phyloP scores from a whole-genome alignment of 768 basidiomycete species.

The Phaffia tasmanica region DNA sequence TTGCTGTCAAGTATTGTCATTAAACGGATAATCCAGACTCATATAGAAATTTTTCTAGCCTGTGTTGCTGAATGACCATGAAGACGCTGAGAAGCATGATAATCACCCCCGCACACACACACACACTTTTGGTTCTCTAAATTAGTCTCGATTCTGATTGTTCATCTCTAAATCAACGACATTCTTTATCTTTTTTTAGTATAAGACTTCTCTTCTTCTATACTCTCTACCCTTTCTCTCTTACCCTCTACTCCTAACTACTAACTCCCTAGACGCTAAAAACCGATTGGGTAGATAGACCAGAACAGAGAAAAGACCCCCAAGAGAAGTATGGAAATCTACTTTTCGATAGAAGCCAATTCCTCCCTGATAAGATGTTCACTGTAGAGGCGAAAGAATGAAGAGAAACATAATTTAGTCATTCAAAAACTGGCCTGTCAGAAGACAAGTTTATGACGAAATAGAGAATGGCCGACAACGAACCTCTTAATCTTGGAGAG shows the following conservation, averaged over 20 bases:
- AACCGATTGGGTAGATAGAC: no score
- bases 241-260: neutral
- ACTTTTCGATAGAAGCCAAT: constrained; percentile 43
- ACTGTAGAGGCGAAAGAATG: neutral
- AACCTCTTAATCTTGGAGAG: constrained; percentile 84
- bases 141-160: no score
- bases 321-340: neutral
- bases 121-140: no score
- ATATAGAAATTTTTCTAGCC: no score
- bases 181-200: neutral
- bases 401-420: neutral
- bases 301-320: no score
- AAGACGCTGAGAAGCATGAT: no score
- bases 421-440: neutral
- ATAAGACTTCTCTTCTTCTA: neutral
- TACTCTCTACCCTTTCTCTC: neutral
- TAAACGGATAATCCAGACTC: no score
- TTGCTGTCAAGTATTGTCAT: no score
- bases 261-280: neutral
- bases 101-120: no score
- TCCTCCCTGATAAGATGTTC: constrained; percentile 76
- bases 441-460: neutral
- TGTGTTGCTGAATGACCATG: no score
- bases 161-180: neutral
- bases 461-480: neutral